Base-by-base conservation (phyloP, 1,139 yeast species). In the Yamadazyma atlantica region DNA sequence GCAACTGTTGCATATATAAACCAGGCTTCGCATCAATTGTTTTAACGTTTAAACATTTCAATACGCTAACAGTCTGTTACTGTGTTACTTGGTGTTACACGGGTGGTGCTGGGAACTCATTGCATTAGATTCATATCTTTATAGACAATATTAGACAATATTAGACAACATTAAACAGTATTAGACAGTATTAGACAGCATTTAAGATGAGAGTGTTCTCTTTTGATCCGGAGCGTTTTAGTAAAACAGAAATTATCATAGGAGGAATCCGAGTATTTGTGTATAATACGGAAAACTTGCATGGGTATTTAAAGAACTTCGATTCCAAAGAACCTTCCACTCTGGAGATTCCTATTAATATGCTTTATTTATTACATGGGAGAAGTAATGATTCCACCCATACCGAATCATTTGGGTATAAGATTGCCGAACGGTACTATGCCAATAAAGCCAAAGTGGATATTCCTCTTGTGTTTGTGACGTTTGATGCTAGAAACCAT, bases 401-500 rank as follows among this genome's bases (percentile, higher is more conserved):
- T 29, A 58, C 72, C 16, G 71, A 64, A 44, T 46, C 61, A 1
- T 43, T 62, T 27, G 75, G 72, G 0, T 54, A 58, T 41, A 50
- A 47, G 13, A 47, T 63, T 1, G 51, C 65, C 19, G 46, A 55
- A n/a, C 58, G 58, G 33, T 61, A 57, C 45, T 53, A 62, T 34
- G 38, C 41, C 7, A 46, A 51, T 17, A 52, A 53, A 36, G 42
- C 44, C 0, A 36, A 33, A 8, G 40, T 43, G 39, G 50, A 21
- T 49, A 49, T 18, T 64, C 74, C 30, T 2, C 51, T 75, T 33
- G 59, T 80, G 25, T 73, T 78, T 34, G 73, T 78, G 10, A 64
- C 81, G 0, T 78, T 78, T 53, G 88, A 82, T 48, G 59, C 63
- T 39, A 65, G 83, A 40, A 82, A 82, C 57, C 88, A 82, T 50